Conservation (phyloP, 1,284 basidiomycete species). For the Somion occarium region DNA sequence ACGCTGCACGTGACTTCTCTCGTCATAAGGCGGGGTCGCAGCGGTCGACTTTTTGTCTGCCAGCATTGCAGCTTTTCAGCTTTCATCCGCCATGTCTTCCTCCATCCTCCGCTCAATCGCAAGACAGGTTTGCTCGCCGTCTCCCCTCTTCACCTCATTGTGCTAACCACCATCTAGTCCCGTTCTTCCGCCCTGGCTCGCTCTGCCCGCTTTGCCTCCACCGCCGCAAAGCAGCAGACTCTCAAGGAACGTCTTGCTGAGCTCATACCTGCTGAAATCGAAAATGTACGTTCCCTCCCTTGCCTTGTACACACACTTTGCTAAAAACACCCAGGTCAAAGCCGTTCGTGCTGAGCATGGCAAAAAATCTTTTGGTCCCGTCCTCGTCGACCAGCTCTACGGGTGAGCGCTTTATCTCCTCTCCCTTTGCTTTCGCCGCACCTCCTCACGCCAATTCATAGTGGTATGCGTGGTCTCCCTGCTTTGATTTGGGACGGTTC, state of each 20-base stretch:
- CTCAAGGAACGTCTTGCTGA: conserved; percentile 89
- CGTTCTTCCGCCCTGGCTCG: conserved; percentile 40
- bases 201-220: conserved; percentile 59
- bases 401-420: conserved; percentile 42
- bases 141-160: conserved; percentile 5
- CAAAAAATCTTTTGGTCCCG: conserved; percentile 86
- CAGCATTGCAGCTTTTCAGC: conserved; percentile 2
- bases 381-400: conserved; percentile 88
- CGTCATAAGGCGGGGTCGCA: background rate
- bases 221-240: conserved; percentile 65
- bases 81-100: conserved; percentile 23
- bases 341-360: conserved; percentile 79
- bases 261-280: conserved; percentile 86
- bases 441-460: conserved; percentile 28
- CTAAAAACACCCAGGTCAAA: conserved; percentile 58
- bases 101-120: conserved; percentile 38
- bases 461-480: conserved; percentile 90
- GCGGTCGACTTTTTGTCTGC: background rate
- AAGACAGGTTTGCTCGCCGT: conserved; percentile 37
- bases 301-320: conserved; percentile 4
- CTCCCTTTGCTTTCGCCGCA: background rate
- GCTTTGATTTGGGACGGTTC: conserved; percentile 94
- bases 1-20: background rate
- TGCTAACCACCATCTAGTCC: conserved; percentile 17
- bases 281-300: conserved; percentile 53